Base-by-base conservation (phyloP, 116 monocot genomes). In the Iris pallida region DNA sequence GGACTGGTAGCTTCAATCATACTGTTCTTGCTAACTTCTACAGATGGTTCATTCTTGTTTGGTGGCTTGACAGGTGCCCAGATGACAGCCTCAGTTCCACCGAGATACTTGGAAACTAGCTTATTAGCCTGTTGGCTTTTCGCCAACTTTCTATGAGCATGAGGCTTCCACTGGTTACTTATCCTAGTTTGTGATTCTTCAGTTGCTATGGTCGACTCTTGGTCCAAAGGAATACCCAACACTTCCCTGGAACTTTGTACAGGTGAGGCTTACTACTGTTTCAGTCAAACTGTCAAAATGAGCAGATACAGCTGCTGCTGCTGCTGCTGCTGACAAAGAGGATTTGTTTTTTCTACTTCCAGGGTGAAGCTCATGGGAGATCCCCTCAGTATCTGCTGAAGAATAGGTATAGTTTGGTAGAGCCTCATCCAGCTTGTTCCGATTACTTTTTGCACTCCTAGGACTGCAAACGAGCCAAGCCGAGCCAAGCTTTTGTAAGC, bases 41-140 rank as follows among this genome's bases (percentile, higher is more conserved):
- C 89, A 73, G 70, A 45, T 68, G 73, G 57, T 19, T 79, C 81
- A 53, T 58, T 78, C 66, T 81, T 88, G 75, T 62, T 72, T 17
- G 58, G n/a, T 55, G 72, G 61, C 66, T 81, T 95, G 45, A 91
- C 84, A 61, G 95, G 95, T 58, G 95, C 88, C 95, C 95, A 95
- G 53, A 90, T 66, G 1, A 83, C 83, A 69, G 75, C 66, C 64
- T 94, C 90, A 63, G 67, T 53, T 20, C 68, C 82, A 30, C 30
- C 30, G 73, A 81, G 83, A 68, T 77, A 64, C 68, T 89, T 91
- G 65, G 89, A 80, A 51, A 49, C 63, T 53, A 71, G 44, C 67
- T 78, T 86, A 19, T 53, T 15, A 52, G 51, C 45, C 66, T 84
- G 89, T 51, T 68, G 62, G 66, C 85, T 87, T 66, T 81, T 80